Base-by-base conservation (phyloP, 441 rosid species). In the Monsonia emarginata region DNA sequence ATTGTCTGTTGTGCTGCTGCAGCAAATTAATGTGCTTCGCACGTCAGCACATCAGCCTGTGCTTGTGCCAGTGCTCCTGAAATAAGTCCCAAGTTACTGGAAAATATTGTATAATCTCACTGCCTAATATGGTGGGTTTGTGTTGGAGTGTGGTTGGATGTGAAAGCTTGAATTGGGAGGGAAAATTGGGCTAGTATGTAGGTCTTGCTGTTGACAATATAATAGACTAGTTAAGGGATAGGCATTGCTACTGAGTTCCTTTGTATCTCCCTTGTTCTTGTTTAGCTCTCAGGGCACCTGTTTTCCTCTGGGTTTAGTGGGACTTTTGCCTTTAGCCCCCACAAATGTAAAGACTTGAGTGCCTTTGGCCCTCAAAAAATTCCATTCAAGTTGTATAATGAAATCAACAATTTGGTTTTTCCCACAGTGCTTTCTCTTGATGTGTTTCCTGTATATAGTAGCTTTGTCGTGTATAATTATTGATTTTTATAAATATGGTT, bases 361-460 rank as follows among this genome's bases (percentile, higher is more conserved):
- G 67, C 73, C 69, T 61, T 57, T 67, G 75, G 65, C 75, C 65
- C 69, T 67, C 65, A 64, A 68, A 25, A 40, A 6, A 13, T n/a
- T 73, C 77, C 71, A 66, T 77, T 77, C 80, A 74, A 76, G 64
- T 66, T 74, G 78, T 72, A 80, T 78, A 78, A 74, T 72, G 79
- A 74, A 74, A 73, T 72, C 50, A 42, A 50, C 76, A 71, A 65
- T 68, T 72, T 75, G 50, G 61, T 61, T 44, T 36, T 19, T 42
- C 54, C 61, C 32, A 2, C 13, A n/a, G 16, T 28, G 30, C 2
- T 46, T 24, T 21, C 16, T 25, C 0, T 2, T 4, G 21, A 0
- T 21, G 4, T 31, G 0, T 25, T 26, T 8, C 13, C 2, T 36
- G 10, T 27, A 31, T n/a, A 32, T n/a, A 16, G 52, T 66, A 27